Percentiles rank a stretch among this genome's conserved stretches.
These are phyloP conservation scores for Mycena kentingensis DNA, from an alignment of 768 basidiomycete species.

Conservation along the genomic window DNA sequence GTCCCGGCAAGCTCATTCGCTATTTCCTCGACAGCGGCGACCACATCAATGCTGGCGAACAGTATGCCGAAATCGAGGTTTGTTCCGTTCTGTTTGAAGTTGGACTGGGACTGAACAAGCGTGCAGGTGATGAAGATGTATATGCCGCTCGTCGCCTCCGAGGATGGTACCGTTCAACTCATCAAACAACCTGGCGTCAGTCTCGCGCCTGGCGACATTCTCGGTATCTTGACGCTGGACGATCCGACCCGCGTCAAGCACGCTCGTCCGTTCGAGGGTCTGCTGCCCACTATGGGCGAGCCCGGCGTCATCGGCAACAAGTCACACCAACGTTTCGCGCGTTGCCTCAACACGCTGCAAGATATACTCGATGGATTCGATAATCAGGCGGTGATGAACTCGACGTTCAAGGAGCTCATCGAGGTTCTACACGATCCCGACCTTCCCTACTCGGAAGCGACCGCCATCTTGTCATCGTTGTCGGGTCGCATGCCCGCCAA, in stretches of 20 bases:
- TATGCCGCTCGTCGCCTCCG: conserved; percentile 93
- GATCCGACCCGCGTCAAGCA: conserved; percentile 96
- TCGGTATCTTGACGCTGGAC: conserved; percentile 95
- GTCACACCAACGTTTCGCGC: conserved; percentile 81
- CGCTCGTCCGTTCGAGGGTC: conserved; percentile 96
- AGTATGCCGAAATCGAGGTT: conserved; percentile 98
- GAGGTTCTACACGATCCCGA: conserved; percentile 80
- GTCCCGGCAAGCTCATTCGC: conserved; percentile 93
- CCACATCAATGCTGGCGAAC: conserved; percentile 94
- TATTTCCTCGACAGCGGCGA: conserved; percentile 97
- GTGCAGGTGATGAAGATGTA: conserved; percentile 97
- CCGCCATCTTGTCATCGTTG: conserved; percentile 80
- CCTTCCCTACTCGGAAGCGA: conserved; percentile 85
- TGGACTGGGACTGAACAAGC: conserved; percentile 7
- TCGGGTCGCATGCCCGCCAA: conserved; percentile 92
- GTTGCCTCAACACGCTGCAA: conserved; percentile 73
- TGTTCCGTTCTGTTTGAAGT: conserved; percentile 22
- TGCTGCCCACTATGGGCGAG: conserved; percentile 83
- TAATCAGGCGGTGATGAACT: conserved; percentile 87
- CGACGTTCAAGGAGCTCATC: conserved; percentile 85
- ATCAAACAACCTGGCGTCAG: conserved; percentile 99
- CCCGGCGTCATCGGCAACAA: conserved; percentile 87
- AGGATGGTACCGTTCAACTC: conserved; percentile 92
- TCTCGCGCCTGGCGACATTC: conserved; percentile 94
- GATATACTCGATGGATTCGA: conserved; percentile 97